phyloP scores from a whole-genome alignment of 495 filamentous ascomycete genomes.

The Penicillium simplicissimum region DNA sequence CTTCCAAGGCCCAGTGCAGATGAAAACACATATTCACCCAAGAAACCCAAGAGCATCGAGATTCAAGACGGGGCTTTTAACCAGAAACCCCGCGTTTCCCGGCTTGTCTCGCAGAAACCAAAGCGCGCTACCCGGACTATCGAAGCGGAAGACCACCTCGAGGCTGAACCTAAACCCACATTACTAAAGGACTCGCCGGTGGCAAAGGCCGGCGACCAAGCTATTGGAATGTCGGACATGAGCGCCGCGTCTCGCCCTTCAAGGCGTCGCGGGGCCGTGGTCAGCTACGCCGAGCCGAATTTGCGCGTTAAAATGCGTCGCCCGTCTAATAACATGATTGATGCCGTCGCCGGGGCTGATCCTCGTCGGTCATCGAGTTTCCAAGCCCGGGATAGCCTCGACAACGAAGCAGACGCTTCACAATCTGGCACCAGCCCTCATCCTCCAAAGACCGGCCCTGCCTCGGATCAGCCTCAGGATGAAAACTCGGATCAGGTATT shows the following conservation, averaged over 20 bases:
- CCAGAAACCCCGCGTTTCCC: constrained; percentile 15
- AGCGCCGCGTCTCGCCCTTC: constrained; percentile 56
- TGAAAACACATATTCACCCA: constrained; percentile 21
- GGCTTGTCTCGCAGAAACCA: constrained; percentile 16
- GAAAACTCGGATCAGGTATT: constrained; percentile 13
- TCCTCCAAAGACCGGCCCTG: neutral
- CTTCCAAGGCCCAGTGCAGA: constrained; percentile 7
- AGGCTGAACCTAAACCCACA: neutral
- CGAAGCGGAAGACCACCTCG: constrained; percentile 15
- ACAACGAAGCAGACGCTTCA: constrained; percentile 15
- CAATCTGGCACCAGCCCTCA: constrained; percentile 1
- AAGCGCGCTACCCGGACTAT: constrained; percentile 15
- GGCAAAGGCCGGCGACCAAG: constrained; percentile 10
- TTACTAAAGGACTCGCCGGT: constrained; percentile 14
- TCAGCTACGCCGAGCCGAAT: constrained; percentile 87
- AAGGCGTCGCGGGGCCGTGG: constrained; percentile 61
- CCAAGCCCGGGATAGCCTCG: constrained; percentile 23
- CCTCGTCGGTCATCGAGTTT: constrained; percentile 37
- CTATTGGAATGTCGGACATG: constrained; percentile 24
- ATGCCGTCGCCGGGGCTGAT: constrained; percentile 63
- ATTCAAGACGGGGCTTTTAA: constrained; percentile 5
- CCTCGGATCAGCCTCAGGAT: neutral
- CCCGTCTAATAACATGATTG: constrained; percentile 69
- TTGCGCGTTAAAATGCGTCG: constrained; percentile 85
- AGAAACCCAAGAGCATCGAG: constrained; percentile 20